A percentile compares a stretch with the other conserved stretches of the same genome.
Evolutionary conservation across 331 rosid genomes (phyloP).

Genomic region (Malus hybrid): DNA sequence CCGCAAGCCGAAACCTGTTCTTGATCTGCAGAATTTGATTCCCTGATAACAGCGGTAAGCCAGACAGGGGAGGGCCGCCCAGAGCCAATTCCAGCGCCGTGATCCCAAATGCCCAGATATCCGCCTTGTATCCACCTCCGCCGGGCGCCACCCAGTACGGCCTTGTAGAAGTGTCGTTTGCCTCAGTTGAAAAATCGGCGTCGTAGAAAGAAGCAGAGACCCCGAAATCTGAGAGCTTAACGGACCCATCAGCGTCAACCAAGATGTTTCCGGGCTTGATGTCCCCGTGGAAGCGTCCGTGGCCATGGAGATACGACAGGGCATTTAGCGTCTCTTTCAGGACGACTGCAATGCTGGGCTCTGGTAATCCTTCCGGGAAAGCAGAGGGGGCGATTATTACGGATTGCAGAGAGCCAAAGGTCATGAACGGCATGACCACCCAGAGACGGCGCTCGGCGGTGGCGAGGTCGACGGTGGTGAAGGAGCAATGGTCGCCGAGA

Average conservation of each 20-base stretch:
- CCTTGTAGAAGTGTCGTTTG: constrained; percentile 50
- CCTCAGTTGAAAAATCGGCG: constrained; percentile 24
- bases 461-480: constrained; percentile 26
- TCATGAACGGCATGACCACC: not conserved
- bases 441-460: constrained; percentile 77
- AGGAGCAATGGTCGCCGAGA: constrained; percentile 55
- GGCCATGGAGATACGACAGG: constrained; percentile 21
- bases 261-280: constrained; percentile 64
- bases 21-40: constrained; percentile 47
- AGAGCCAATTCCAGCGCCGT: constrained; percentile 41
- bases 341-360: constrained; percentile 46
- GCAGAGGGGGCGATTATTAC: constrained; percentile 33
- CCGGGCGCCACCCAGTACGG: constrained; percentile 79
- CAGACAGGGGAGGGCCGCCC: constrained; percentile 44
- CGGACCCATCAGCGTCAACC: constrained; percentile 41
- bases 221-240: constrained; percentile 33
- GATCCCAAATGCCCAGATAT: constrained; percentile 23
- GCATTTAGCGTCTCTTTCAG: constrained; percentile 44
- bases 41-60: constrained; percentile 48
- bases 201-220: constrained; percentile 43
- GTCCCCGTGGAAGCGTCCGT: constrained; percentile 48
- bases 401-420: constrained; percentile 54
- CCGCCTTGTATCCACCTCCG: constrained; percentile 35
- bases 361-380: constrained; percentile 40
- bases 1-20: constrained; percentile 43